phyloP scores from a whole-genome alignment of 768 basidiomycete species.

The Termitomyces sp. region DNA sequence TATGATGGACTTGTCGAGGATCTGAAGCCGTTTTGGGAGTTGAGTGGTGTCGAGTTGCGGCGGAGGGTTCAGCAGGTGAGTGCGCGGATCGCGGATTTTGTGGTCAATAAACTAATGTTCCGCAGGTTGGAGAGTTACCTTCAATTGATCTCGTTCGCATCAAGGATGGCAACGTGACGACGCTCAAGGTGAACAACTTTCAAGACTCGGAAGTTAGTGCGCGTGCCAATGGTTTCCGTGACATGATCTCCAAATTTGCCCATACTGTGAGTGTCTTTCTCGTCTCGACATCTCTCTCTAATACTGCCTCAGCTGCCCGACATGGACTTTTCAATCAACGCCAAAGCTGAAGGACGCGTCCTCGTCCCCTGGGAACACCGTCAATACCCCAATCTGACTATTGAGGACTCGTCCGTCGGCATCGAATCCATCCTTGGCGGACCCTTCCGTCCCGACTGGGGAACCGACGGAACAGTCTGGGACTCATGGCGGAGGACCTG shows the following conservation, averaged over 20 bases:
- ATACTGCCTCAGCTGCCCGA: conserved; percentile 68
- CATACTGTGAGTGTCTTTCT: conserved; percentile 54
- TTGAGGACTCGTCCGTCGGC: conserved; percentile 42
- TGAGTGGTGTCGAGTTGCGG: conserved; percentile 71
- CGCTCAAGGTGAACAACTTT: conserved; percentile 56
- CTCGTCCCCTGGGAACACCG: conserved; percentile 90
- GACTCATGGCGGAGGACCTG: conserved; percentile 94
- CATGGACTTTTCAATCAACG: conserved; percentile 93
- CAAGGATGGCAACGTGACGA: conserved; percentile 53
- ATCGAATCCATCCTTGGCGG: conserved; percentile 57
- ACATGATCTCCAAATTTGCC: conserved; percentile 72
- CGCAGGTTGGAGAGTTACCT: conserved; percentile 71
- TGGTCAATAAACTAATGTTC: too few species aligned
- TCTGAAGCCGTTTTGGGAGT: conserved; percentile 83
- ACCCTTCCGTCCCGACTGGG: conserved; percentile 81
- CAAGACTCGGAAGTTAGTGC: conserved; percentile 70
- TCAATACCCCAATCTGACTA: conserved; percentile 68
- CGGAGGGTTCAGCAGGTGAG: conserved; percentile 56
- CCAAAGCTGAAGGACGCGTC: conserved; percentile 90
- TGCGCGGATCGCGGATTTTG: too few species aligned
- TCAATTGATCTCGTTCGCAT: conserved; percentile 88
- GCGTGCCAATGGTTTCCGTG: conserved; percentile 72
- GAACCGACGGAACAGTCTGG: conserved; percentile 82
- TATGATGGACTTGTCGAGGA: conserved; percentile 81
- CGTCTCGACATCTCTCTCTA: too few species aligned